Evolutionary conservation across 148 eudicot species (phyloP).

Genomic region (Fallopia convolvulus): DNA sequence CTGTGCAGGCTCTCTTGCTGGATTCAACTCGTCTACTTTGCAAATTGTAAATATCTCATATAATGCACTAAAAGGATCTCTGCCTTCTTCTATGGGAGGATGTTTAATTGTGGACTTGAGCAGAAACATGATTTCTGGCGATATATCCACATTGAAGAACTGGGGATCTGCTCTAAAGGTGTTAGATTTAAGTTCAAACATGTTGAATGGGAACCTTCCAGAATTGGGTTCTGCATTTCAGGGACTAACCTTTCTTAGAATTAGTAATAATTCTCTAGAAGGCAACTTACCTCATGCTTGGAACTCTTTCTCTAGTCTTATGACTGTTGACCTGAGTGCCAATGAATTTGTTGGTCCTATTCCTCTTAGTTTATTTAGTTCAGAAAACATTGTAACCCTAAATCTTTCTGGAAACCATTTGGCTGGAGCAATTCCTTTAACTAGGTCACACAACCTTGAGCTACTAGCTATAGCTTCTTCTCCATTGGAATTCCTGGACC

Average conservation of each 20-base stretch:
- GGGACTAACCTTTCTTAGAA: conserved; percentile 44
- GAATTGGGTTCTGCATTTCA: conserved; percentile 46
- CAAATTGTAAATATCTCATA: conserved; percentile 44
- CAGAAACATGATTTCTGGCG: conserved; percentile 46
- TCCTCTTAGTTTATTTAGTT: conserved; percentile 61
- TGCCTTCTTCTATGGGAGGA: conserved; percentile 46
- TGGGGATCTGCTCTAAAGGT: conserved; percentile 55
- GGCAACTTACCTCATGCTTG: conserved; percentile 53
- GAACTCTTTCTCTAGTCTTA: conserved; percentile 37
- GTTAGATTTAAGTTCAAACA: conserved; percentile 78
- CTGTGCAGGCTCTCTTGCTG: conserved; percentile 57
- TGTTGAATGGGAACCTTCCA: conserved; percentile 62
- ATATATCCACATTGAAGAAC: conserved; percentile 33
- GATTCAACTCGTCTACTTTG: conserved; percentile 75
- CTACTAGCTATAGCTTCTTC: conserved; percentile 46
- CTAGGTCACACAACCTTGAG: conserved; percentile 41
- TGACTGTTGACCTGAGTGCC: conserved; percentile 60
- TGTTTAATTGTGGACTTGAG: conserved; percentile 54
- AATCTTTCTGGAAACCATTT: conserved; percentile 74
- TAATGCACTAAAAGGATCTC: conserved; percentile 41
- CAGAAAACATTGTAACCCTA: conserved; percentile 45
- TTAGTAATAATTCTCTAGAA: conserved; percentile 56
- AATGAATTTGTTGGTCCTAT: conserved; percentile 69
- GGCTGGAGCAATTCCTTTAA: conserved; percentile 58
- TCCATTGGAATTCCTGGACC: conserved; percentile 72